phyloP scores from a whole-genome alignment of 2,329 filamentous ascomycete species.

The Graphilbum sp. region DNA sequence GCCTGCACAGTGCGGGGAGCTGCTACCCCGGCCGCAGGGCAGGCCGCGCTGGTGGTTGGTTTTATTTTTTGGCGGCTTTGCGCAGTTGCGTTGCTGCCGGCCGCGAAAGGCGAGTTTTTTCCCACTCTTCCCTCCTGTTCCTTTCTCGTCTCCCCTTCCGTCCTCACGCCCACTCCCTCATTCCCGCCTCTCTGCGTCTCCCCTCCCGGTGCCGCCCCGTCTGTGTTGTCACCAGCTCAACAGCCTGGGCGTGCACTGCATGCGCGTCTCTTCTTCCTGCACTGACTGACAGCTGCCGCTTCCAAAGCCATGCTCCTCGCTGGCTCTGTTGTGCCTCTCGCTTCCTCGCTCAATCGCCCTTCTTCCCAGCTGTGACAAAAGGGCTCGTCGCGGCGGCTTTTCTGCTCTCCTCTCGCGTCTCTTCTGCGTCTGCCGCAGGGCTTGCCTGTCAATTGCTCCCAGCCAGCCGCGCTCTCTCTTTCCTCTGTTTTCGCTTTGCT shows the following conservation, averaged over 20 bases:
- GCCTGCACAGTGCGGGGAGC: too few species aligned
- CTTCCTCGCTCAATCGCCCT: not conserved
- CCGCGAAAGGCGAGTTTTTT: slow-evolving; percentile 1
- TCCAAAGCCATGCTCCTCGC: slow-evolving; percentile 1
- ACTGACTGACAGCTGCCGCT: not conserved
- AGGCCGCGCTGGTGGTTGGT: not conserved
- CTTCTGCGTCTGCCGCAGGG: not conserved
- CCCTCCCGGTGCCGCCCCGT: not conserved
- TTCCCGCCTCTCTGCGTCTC: not conserved
- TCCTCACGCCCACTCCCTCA: not conserved
- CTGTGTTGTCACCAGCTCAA: not conserved
- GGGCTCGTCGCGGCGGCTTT: too few species aligned
- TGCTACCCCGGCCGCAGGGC: not conserved
- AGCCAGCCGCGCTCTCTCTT: not conserved
- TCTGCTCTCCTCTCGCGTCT: not conserved
- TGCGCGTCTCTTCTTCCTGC: not conserved
- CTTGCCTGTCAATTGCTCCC: not conserved
- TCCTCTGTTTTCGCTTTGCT: not conserved
- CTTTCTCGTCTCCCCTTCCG: not conserved
- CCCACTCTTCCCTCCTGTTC: not conserved
- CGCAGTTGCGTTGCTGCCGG: slow-evolving; percentile 1
- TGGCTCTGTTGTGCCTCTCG: not conserved
- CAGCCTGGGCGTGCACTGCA: not conserved
- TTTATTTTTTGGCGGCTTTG: not conserved
- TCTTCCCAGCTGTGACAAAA: not conserved